These are phyloP conservation scores for Penicillium vulpinum DNA, from an alignment of 2,329 filamentous ascomycete species.

Conservation along the genomic window DNA sequence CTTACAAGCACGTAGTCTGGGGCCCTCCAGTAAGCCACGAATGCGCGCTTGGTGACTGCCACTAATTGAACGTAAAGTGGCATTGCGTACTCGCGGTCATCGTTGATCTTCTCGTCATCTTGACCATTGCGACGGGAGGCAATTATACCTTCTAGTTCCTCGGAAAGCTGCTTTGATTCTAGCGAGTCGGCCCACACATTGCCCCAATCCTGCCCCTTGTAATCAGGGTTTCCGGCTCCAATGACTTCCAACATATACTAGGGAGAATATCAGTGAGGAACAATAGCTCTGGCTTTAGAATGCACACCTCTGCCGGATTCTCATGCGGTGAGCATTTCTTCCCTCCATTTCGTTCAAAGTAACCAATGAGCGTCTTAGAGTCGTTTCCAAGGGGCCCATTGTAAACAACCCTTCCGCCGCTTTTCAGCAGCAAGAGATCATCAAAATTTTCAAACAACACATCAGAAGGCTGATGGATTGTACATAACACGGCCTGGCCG, in stretches of 20 bases:
- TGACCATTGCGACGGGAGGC: conserved; percentile 45
- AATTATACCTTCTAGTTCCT: conserved; percentile 57
- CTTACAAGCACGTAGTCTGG: conserved; percentile 57
- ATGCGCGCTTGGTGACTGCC: conserved; percentile 58
- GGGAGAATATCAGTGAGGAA: not conserved
- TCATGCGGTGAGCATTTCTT: conserved; percentile 60
- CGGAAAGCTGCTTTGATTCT: conserved; percentile 48
- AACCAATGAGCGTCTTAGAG: conserved; percentile 67
- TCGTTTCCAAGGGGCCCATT: conserved; percentile 82
- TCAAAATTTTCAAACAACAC: conserved; percentile 88
- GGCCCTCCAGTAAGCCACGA: conserved; percentile 64
- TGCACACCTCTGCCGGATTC: conserved; percentile 65
- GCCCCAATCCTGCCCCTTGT: conserved; percentile 62
- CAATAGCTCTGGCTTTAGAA: not conserved
- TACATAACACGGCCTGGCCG: conserved; percentile 85
- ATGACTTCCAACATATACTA: conserved; percentile 80
- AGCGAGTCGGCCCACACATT: conserved; percentile 60
- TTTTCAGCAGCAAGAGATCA: conserved; percentile 73
- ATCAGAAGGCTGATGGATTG: conserved; percentile 86
- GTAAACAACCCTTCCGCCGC: conserved; percentile 79
- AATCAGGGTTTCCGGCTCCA: conserved; percentile 63
- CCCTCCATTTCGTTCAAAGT: conserved; percentile 66
- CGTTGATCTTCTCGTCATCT: conserved; percentile 43
- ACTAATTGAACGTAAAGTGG: conserved; percentile 56
- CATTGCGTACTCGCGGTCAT: conserved; percentile 64